Evolutionary conservation across 2,329 filamentous ascomycete genomes (phyloP).

Genomic region (Lasiodiplodia citricola): DNA sequence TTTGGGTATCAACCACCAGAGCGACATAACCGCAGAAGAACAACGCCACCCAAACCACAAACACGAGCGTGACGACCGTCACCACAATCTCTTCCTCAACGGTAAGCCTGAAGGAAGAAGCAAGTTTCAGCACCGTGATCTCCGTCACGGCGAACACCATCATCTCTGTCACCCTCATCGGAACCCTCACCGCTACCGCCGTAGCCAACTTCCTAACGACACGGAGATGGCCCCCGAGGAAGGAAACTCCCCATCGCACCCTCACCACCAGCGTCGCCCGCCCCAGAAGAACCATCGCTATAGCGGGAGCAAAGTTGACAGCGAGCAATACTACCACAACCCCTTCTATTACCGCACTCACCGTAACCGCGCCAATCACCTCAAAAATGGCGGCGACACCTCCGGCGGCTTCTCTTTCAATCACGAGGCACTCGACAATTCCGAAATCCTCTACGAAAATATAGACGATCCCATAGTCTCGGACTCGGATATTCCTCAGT

Average conservation of each 20-base stretch:
- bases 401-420: neutral
- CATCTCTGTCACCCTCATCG: neutral
- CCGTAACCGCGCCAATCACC: neutral
- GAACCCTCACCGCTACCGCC: neutral
- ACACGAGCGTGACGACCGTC: neutral
- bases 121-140: neutral
- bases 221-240: neutral
- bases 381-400: neutral
- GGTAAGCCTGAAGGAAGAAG: neutral
- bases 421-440: neutral
- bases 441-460: neutral
- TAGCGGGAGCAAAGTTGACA: neutral
- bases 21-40: neutral
- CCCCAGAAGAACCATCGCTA: neutral
- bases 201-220: neutral
- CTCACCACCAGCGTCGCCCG: neutral
- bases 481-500: conserved; percentile 1
- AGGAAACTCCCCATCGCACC: neutral
- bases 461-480: neutral
- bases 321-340: conserved; percentile 1
- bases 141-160: neutral
- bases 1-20: conserved; percentile 5
- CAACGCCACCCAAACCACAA: neutral
- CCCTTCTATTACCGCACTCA: neutral
- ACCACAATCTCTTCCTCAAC: neutral